Conservation (phyloP, 2,329 filamentous ascomycete species). For the Aureobasidium sp. region DNA sequence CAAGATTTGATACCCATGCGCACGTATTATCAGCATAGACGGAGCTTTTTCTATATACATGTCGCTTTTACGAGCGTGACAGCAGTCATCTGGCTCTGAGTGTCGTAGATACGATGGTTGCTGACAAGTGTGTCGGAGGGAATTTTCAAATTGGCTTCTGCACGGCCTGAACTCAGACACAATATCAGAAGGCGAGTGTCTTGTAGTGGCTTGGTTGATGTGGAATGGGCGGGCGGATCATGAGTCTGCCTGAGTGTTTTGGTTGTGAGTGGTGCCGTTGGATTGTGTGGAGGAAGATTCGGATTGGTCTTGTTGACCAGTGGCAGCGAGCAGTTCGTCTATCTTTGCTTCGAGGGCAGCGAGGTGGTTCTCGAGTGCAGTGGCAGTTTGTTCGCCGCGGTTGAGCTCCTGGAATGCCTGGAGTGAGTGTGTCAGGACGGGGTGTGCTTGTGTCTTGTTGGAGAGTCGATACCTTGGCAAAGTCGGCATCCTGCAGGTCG, state of each 20-base stretch:
- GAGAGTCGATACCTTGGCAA: slow-evolving; percentile 17
- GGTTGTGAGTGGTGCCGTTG: not conserved
- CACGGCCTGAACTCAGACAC: not conserved
- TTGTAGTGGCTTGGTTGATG: not conserved
- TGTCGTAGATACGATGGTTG: not conserved
- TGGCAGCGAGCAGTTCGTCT: slow-evolving; percentile 44
- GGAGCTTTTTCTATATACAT: not conserved
- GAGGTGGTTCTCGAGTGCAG: slow-evolving; percentile 49
- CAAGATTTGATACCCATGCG: not conserved
- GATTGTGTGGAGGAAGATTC: not conserved
- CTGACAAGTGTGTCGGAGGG: not conserved
- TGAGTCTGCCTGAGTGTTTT: not conserved
- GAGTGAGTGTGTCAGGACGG: not conserved
- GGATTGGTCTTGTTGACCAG: slow-evolving; percentile 30
- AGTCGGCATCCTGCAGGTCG: slow-evolving; percentile 18
- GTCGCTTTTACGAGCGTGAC: not conserved
- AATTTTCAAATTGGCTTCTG: not conserved
- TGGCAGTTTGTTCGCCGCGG: slow-evolving; percentile 50
- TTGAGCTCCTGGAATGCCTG: slow-evolving; percentile 46
- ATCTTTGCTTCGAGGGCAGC: slow-evolving; percentile 50
- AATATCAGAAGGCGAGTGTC: not conserved
- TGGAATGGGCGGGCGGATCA: not conserved
- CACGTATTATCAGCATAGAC: not conserved
- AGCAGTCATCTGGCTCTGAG: not conserved
- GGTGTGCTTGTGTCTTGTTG: not conserved